Conservation (phyloP, 1,284 basidiomycete species). For the Hypsizygus ulmarius region DNA sequence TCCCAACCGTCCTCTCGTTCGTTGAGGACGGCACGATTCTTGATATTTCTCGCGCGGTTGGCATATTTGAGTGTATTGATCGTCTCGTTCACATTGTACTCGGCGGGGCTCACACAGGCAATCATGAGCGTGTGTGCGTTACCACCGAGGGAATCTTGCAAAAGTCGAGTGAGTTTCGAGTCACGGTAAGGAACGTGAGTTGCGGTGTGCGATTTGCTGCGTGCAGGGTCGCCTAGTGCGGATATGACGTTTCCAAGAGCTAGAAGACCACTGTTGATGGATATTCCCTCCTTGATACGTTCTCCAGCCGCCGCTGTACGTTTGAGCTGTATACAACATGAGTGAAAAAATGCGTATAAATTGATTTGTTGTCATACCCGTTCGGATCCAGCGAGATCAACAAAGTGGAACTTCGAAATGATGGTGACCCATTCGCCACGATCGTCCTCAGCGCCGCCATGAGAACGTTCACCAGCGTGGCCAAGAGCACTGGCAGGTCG, state of each 20-base stretch:
- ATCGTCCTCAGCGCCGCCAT: constrained; percentile 52
- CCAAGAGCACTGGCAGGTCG: constrained; percentile 78
- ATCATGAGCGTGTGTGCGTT: constrained; percentile 99
- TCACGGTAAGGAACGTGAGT: constrained; percentile 95
- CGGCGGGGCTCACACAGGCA: constrained; percentile 93
- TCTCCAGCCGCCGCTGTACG: constrained; percentile 92
- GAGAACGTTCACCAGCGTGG: constrained; percentile 47
- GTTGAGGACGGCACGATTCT: constrained; percentile 90
- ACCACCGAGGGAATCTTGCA: constrained; percentile 98
- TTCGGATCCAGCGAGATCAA: constrained; percentile 96
- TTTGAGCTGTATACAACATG: constrained; percentile 60
- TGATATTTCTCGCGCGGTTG: constrained; percentile 96
- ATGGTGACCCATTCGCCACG: constrained; percentile 84
- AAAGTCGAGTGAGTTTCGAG: constrained; percentile 89
- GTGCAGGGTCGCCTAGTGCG: constrained; percentile 91
- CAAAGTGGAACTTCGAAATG: constrained; percentile 97
- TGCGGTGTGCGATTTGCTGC: constrained; percentile 71
- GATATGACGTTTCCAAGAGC: constrained; percentile 99
- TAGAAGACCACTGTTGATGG: constrained; percentile 94
- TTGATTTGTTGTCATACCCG: constrained; percentile 51
- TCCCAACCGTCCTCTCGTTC: constrained; percentile 98
- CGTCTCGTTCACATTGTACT: constrained; percentile 94
- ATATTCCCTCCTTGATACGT: constrained; percentile 95
- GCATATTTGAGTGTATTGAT: constrained; percentile 98
- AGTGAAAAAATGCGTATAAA: constrained; percentile 12